Evolutionary conservation across 2,329 filamentous ascomycete species (phyloP).

Genomic region (Colletotrichum truncatum): DNA sequence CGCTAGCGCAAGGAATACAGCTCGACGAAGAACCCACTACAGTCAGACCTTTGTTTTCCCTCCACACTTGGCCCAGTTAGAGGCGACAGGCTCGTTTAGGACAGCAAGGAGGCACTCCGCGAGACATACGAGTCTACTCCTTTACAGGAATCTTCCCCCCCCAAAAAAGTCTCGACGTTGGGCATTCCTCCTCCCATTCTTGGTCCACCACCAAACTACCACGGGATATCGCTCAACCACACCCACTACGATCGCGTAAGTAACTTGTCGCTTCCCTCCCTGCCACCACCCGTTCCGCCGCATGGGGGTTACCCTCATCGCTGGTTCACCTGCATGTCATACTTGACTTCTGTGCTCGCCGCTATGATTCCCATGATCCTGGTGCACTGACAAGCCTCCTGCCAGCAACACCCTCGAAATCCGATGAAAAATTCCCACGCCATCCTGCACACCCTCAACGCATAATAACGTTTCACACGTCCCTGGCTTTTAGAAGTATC

Average conservation of each 20-base stretch:
- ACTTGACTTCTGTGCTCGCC: conserved; percentile 9
- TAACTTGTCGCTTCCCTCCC: neutral
- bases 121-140: conserved; percentile 18
- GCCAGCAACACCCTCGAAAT: conserved; percentile 16
- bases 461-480: conserved; percentile 40
- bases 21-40: conserved; percentile 21
- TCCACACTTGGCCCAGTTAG: conserved; percentile 10
- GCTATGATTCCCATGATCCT: conserved; percentile 17
- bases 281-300: conserved; percentile 7
- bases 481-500: conserved; percentile 19
- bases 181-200: neutral
- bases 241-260: conserved; percentile 11
- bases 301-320: conserved; percentile 3
- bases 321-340: conserved; percentile 25
- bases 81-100: neutral
- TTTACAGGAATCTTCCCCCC: neutral
- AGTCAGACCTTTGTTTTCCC: conserved; percentile 29
- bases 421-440: conserved; percentile 28
- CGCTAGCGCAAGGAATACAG: conserved; percentile 30
- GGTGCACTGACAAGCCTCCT: conserved; percentile 28
- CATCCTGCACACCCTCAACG: conserved; percentile 28
- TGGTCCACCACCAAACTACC: conserved; percentile 2
- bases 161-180: conserved; percentile 5
- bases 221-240: conserved; percentile 1
- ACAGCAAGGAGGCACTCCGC: conserved; percentile 8